Conservation (phyloP, 345 rosid genomes). For the Erucastrum elatum region DNA sequence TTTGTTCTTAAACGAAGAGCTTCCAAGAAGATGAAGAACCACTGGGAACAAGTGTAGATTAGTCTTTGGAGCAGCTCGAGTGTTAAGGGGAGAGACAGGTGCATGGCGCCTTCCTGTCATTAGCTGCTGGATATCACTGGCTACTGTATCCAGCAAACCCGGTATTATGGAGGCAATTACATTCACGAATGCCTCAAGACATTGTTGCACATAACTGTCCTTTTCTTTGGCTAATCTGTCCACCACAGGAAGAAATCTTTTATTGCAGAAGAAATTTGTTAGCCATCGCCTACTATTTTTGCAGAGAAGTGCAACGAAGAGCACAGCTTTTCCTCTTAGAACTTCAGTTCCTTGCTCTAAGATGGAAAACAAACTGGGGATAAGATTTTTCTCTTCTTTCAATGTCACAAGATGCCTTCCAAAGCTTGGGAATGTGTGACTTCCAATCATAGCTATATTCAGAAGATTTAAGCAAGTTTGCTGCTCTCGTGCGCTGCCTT, state of each 20-base stretch:
- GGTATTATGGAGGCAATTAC: constrained; percentile 69
- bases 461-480: constrained; percentile 87
- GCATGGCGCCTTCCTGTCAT: constrained; percentile 87
- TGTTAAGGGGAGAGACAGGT: constrained; percentile 54
- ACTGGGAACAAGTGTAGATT: constrained; percentile 72
- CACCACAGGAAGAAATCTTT: constrained; percentile 71
- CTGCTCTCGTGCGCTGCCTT: constrained; percentile 89
- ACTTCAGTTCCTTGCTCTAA: constrained; percentile 89
- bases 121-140: constrained; percentile 79
- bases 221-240: constrained; percentile 91
- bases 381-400: constrained; percentile 79
- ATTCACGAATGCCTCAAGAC: constrained; percentile 69
- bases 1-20: constrained; percentile 73
- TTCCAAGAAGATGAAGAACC: constrained; percentile 86
- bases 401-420: constrained; percentile 73
- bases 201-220: constrained; percentile 70
- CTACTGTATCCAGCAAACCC: constrained; percentile 64
- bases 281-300: constrained; percentile 83
- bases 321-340: constrained; percentile 75
- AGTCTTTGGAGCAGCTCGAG: constrained; percentile 65
- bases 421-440: constrained; percentile 65
- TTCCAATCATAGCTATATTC: constrained; percentile 79
- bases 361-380: constrained; percentile 69
- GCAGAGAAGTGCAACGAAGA: constrained; percentile 83
- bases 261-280: constrained; percentile 72